Base-by-base conservation (phyloP, 2,329 filamentous ascomycete species). In the Truncatella angustata region DNA sequence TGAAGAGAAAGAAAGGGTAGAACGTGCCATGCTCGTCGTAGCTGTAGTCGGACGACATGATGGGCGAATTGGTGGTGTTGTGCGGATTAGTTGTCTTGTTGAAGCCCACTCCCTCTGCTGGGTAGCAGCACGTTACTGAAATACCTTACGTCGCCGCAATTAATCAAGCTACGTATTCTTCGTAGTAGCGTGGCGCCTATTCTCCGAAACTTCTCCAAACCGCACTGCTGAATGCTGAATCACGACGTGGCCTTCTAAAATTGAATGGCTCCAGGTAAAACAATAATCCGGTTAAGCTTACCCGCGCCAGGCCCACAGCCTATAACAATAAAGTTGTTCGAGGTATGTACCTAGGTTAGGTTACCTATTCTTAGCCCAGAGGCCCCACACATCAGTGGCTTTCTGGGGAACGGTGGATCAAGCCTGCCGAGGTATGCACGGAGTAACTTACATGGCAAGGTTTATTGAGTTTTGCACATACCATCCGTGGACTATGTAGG, bases 1-100 rank as follows among this genome's bases (percentile, higher is more conserved):
- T 97, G 68, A 97, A 86, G 74, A 97, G 87, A 79, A 99, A 99
- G 82, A 96, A 96, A 61, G 95, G 94, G 80, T 97, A 99, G 79
- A 97, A 97, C 82, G 97, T 90, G 64, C 91, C 92, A 84, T 94
- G 85, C 69, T 96, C 90, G 82, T 99, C 94, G 77, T 99, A 99
- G 66, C 90, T 95, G 80, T 99, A 99, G 73, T 97, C 93, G 66
- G 89, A 90, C 69, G 87, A 92, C 85, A 94, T 94, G 70, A 77
- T 86, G 75, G 63, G 71, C 59, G 58, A 28, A 46, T 39, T 43
- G 21, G 21, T 43, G 40, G 21, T 3, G 14, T 26, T 43, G 40
- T 26, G 18, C 5, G 43, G 36, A 39, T 11, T 9, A 39, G 16
- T 32, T 32, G 28, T 32, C n/a, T n/a, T n/a, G n/a, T n/a, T n/a